Evolutionary conservation across 1,139 yeast species (phyloP).

Genomic region (Pneumocystis jirovecii): DNA sequence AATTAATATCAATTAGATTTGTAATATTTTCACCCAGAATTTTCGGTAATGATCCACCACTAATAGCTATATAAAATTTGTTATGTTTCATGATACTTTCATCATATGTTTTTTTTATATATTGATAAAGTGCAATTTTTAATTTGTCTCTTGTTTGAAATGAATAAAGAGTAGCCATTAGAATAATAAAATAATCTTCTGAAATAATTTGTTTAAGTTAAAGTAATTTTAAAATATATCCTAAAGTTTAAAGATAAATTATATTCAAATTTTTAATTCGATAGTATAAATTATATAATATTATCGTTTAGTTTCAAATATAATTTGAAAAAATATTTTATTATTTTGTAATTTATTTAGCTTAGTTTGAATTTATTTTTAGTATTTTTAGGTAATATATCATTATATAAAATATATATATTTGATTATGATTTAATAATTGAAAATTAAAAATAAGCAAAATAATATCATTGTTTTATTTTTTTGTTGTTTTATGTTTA

Average conservation of each 20-base stretch:
- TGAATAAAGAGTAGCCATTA: conserved; percentile 11
- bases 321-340: too few relatives aligned
- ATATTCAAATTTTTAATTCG: too few relatives aligned
- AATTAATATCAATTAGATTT: conserved; percentile 52
- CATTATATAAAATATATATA: neutral
- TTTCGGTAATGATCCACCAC: conserved; percentile 83
- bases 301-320: too few relatives aligned
- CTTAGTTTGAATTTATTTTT: too few relatives aligned
- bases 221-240: neutral
- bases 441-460: too few relatives aligned
- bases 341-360: too few relatives aligned
- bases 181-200: neutral
- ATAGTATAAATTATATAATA: too few relatives aligned
- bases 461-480: too few relatives aligned
- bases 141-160: conserved; percentile 8
- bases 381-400: neutral
- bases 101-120: conserved; percentile 69
- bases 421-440: neutral
- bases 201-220: neutral
- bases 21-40: conserved; percentile 72
- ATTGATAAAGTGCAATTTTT: conserved; percentile 30
- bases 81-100: conserved; percentile 34
- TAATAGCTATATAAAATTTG: conserved; percentile 75
- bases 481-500: too few relatives aligned
- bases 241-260: neutral